Base-by-base conservation (phyloP, 345 rosid species). In the Populus ilicifolia region DNA sequence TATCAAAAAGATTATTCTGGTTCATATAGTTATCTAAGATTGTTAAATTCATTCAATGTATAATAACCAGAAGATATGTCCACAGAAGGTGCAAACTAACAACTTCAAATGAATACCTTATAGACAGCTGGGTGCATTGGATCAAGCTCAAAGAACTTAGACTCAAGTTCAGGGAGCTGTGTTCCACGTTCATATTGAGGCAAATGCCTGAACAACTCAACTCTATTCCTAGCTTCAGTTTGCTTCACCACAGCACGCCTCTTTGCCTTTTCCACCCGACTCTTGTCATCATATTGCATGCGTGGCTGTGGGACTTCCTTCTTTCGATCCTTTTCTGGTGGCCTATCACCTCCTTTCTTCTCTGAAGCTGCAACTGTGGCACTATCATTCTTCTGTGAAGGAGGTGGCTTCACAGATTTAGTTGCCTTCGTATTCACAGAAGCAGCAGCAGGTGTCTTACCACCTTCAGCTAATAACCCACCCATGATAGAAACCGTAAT, bases 301-400 rank as follows among this genome's bases (percentile, higher is more conserved):
- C 97, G 94, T 3, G 98, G 98, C 82, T 92, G 98, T 43, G 97
- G 97, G 77, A 86, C 92, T 79, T 94, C 98, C 84, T 93, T 96
- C 89, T 91, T 93, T 83, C 99, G 87, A 64, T 92, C 99, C 80
- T 96, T 96, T 80, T 93, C 99, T 30, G 75, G 38, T 6, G 80
- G 86, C 29, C 90, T 88, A 44, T 91, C 93, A 69, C 87, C 88
- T 44, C 91, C 94, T 74, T 90, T 93, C 88, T 89, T 91, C 79
- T 95, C 99, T 67, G 90, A 82, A 71, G 85, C 83, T 30, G 89
- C 88, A 81, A 85, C 81, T 48, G 88, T 68, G 61, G 80, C 79
- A 80, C 30, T 78, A 50, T 93, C 99, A 54, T 74, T 86, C 87
- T 88, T 95, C 83, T 85, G 90, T 59, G 89, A 75, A 71, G 88